Conservation (phyloP, 148 eudicot genomes). For the Silene uniflora region DNA sequence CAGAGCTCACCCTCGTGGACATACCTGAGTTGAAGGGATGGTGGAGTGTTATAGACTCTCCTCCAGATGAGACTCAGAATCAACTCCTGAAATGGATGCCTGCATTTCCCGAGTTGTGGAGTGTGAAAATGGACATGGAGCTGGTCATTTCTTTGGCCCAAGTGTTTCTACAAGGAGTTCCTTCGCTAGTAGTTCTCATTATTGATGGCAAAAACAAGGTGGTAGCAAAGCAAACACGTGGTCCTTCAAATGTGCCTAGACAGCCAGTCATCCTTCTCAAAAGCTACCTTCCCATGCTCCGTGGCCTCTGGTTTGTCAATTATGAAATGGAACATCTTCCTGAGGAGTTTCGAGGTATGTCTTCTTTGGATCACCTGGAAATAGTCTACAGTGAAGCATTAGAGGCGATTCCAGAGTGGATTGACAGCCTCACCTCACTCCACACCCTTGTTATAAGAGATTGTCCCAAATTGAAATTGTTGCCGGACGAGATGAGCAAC, state of each 20-base stretch:
- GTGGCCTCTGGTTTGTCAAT: background rate
- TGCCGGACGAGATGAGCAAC: background rate
- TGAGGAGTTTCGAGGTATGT: no score
- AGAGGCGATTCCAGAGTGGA: background rate
- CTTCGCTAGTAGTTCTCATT: background rate
- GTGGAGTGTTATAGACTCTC: no score
- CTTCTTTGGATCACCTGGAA: no score
- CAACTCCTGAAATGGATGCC: no score
- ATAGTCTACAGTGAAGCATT: background rate
- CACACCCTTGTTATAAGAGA: fast-evolving
- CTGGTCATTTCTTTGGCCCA: no score
- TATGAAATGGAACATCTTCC: no score
- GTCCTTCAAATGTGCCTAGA: background rate
- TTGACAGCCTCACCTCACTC: constrained; percentile 9
- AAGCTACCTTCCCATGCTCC: constrained; percentile 3
- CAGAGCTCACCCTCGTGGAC: no score
- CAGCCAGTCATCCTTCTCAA: background rate
- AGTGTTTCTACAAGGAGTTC: no score
- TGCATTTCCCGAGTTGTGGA: no score
- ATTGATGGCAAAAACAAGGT: background rate
- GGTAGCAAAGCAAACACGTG: background rate
- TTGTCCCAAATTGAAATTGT: background rate
- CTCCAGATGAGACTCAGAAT: no score
- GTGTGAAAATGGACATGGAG: no score
- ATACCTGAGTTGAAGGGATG: no score